Evolutionary conservation across 495 filamentous ascomycete genomes (phyloP).

Genomic region (Penicillium canariense): DNA sequence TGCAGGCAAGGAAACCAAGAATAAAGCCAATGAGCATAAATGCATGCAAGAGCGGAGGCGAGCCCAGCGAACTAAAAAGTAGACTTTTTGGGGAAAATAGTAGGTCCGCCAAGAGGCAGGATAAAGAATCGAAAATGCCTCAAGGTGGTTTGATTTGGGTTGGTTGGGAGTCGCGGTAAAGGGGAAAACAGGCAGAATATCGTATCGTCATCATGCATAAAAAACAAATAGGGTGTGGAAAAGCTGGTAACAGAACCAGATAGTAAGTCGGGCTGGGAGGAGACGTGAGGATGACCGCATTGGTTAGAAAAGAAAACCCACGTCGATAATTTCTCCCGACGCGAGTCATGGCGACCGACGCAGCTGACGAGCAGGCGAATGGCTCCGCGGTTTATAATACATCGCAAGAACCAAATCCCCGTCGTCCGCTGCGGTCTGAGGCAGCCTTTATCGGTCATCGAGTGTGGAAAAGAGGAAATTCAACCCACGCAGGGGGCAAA

Average conservation of each 20-base stretch:
- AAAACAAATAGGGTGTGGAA: conserved; percentile 3
- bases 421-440: conserved; percentile 3
- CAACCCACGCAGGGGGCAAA: conserved; percentile 6
- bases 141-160: conserved; percentile 2
- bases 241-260: background rate
- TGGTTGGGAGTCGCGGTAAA: background rate
- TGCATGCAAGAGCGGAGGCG: conserved; percentile 25
- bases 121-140: conserved; percentile 33
- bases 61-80: conserved; percentile 20
- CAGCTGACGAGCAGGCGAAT: conserved; percentile 9
- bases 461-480: conserved; percentile 2
- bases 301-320: background rate
- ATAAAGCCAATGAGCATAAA: conserved; percentile 20
- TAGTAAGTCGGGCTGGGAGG: background rate
- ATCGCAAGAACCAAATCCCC: conserved; percentile 34
- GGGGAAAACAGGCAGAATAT: conserved; percentile 7
- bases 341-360: background rate
- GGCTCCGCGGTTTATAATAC: conserved; percentile 45
- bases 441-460: conserved; percentile 4
- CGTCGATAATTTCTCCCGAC: conserved; percentile 22
- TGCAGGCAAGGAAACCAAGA: conserved; percentile 19
- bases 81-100: conserved; percentile 22
- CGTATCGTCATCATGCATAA: conserved; percentile 29
- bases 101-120: conserved; percentile 18
- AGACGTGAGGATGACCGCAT: conserved; percentile 13